Base-by-base conservation (phyloP, 805 yeast genomes). In the Lipomyces starkeyi region DNA sequence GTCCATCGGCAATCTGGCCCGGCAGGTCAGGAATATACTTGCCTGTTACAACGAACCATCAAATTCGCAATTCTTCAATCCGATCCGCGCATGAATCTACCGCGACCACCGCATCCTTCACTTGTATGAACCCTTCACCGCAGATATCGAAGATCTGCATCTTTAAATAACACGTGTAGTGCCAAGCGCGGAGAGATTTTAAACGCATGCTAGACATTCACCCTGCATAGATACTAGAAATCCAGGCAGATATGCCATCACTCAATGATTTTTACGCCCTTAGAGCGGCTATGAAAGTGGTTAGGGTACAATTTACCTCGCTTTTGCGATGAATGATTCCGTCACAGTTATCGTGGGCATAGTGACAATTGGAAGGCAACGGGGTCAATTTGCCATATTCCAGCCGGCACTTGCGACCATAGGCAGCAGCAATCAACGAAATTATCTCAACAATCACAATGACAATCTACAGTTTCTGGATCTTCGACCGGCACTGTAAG, bases 401-500 rank as follows among this genome's bases (percentile, higher is more conserved):
- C 32, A 29, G 32, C 32, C 6, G 32, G 32, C 32, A 29, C 7
- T 0, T 5, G 32, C 6, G 7, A 29, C 5, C 6, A 29, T 0
- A 29, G 7, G 32, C 32, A 29, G 32, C 32, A 29, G 32, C 7
- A 29, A 5, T 5, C 32, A 29, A 25, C 27, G 2, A 27, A 27
- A 2, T 27, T 27, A 2, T 27, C 20, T 22, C 25, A 49, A 17
- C 22, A 49, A 25, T 13, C 29, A 68, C 43, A 55, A 87, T 87
- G 91, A 85, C 90, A 53, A 87, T 93, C 58, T 88, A 89, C 80
- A 91, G 97, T 11, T 90, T 93, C 76, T 91, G 93, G 91, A 86
- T 94, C 64, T 94, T 90, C 76, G 98, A 94, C 77, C 85, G 95
- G 76, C 98, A 94, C 79, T 91, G 98, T 79, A 81, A 61, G 85